Percentiles rank a stretch among this genome's conserved stretches.
These are phyloP conservation scores for Cicer arietinum DNA, from an alignment of 306 rosid species.

Conservation along the genomic window DNA sequence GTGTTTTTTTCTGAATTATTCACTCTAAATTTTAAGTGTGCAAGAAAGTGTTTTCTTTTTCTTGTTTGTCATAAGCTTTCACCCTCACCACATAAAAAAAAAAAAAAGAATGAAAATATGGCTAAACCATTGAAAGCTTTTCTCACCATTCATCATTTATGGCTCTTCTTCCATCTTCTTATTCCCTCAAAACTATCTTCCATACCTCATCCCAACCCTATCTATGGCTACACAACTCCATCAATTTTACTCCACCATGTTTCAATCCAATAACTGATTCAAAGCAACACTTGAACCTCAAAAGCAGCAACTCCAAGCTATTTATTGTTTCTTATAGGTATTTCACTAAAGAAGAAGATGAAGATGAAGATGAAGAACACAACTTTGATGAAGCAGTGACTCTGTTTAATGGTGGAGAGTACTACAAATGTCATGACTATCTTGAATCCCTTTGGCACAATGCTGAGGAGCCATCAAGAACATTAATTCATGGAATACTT, in stretches of 20 bases:
- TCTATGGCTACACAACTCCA: constrained; percentile 39
- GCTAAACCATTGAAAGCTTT: constrained; percentile 20
- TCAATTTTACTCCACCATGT: constrained; percentile 31
- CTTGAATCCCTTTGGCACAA: constrained; percentile 79
- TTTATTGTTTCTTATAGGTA: constrained; percentile 43
- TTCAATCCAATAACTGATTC: constrained; percentile 34
- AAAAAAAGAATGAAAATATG: constrained; percentile 37
- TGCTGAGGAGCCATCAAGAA: constrained; percentile 84
- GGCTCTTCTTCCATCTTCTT: constrained; percentile 53
- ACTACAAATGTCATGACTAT: constrained; percentile 84
- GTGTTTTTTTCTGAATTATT: background rate
- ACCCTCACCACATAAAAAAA: constrained; percentile 53
- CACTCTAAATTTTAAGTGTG: constrained; percentile 14
- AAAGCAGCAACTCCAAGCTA: constrained; percentile 32
- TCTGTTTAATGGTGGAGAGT: constrained; percentile 68
- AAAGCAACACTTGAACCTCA: constrained; percentile 36
- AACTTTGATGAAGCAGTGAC: constrained; percentile 73
- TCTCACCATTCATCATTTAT: constrained; percentile 48
- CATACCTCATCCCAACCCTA: constrained; percentile 43
- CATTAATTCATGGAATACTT: constrained; percentile 83
- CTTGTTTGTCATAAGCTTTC: constrained; percentile 34
- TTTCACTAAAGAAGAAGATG: constrained; percentile 47
- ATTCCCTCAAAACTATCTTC: constrained; percentile 29
- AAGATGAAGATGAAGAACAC: constrained; percentile 39
- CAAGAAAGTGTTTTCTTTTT: constrained; percentile 25